phyloP scores from a whole-genome alignment of 2,329 filamentous ascomycete genomes.

The Tolypocladium tundrense region DNA sequence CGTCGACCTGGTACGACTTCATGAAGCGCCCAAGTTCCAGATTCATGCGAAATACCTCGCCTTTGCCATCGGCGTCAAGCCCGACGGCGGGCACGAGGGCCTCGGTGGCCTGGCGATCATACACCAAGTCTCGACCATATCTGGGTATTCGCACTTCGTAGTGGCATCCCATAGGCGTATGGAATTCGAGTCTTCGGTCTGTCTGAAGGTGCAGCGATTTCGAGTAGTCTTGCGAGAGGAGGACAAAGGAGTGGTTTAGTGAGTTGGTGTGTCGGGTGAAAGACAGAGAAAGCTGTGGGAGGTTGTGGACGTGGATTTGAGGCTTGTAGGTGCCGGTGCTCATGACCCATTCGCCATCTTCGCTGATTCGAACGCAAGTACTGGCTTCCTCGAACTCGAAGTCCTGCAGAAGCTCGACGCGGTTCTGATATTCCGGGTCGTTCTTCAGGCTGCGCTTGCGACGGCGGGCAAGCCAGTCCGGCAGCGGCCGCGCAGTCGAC shows the following conservation, averaged over 20 bases:
- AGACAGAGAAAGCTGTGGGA: constrained; percentile 87
- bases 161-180: constrained; percentile 79
- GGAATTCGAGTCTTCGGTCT: constrained; percentile 86
- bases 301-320: constrained; percentile 83
- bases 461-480: constrained; percentile 88
- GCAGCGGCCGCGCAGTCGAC: constrained; percentile 74
- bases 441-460: constrained; percentile 87
- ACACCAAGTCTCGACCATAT: constrained; percentile 83
- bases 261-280: constrained; percentile 86
- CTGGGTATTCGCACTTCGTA: constrained; percentile 82
- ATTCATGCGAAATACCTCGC: constrained; percentile 89
- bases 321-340: constrained; percentile 69
- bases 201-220: constrained; percentile 91
- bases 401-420: constrained; percentile 90
- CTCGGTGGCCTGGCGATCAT: constrained; percentile 73
- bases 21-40: constrained; percentile 88
- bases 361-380: constrained; percentile 77
- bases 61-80: constrained; percentile 72
- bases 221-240: constrained; percentile 83
- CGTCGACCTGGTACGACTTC: constrained; percentile 84
- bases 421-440: constrained; percentile 84
- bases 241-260: constrained; percentile 81
- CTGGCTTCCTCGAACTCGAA: constrained; percentile 97
- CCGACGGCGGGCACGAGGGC: constrained; percentile 82
- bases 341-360: constrained; percentile 97